Evolutionary conservation across 2,329 filamentous ascomycete species (phyloP).

Genomic region (Ophidiomyces ophidiicola): DNA sequence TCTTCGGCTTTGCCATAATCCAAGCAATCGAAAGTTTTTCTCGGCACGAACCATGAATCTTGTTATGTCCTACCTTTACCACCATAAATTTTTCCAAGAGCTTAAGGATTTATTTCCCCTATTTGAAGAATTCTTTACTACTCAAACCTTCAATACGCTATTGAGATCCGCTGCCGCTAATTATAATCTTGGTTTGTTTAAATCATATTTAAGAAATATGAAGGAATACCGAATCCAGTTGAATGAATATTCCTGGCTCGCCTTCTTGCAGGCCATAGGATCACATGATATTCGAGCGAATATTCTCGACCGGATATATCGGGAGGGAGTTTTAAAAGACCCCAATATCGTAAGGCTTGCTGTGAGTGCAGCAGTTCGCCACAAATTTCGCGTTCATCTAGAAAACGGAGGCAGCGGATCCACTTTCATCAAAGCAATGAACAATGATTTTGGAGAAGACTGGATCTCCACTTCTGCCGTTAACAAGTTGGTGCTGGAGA

Average conservation of each 20-base stretch:
- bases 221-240: conserved; percentile 26
- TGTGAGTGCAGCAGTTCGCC: conserved; percentile 21
- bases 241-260: conserved; percentile 34
- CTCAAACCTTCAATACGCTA: conserved; percentile 37
- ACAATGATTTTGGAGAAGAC: conserved; percentile 24
- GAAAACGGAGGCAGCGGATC: conserved; percentile 24
- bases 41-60: conserved; percentile 33
- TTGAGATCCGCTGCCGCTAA: conserved; percentile 28
- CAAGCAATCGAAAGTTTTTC: conserved; percentile 22
- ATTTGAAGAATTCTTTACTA: conserved; percentile 27
- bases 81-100: conserved; percentile 22
- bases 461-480: conserved; percentile 29
- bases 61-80: conserved; percentile 30
- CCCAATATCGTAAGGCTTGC: conserved; percentile 5
- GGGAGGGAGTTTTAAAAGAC: background rate
- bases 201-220: conserved; percentile 31
- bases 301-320: conserved; percentile 1
- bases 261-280: conserved; percentile 23
- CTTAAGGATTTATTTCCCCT: conserved; percentile 26
- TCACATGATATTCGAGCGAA: conserved; percentile 1
- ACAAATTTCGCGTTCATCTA: conserved; percentile 25
- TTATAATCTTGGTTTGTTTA: conserved; percentile 31
- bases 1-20: conserved; percentile 24
- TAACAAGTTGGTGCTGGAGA: conserved; percentile 29
- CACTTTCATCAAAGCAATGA: conserved; percentile 30